phyloP scores from a whole-genome alignment of 805 yeast genomes.

The Candida coleopterorum region DNA sequence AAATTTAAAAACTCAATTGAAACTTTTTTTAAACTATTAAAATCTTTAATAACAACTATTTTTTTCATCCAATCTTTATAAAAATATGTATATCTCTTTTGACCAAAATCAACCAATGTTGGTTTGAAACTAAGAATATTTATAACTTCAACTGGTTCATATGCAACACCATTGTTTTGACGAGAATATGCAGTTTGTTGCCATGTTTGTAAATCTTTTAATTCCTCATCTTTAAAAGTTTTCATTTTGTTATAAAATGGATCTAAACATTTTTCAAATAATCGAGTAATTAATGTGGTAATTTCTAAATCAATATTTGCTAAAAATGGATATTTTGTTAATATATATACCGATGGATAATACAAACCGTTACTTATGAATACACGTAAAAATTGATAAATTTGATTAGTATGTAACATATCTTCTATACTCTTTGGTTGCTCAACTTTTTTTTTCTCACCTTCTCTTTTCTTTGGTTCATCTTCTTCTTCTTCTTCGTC shows the following conservation, averaged over 20 bases:
- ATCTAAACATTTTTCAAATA: constrained; percentile 44
- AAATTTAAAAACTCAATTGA: constrained; percentile 49
- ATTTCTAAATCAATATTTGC: constrained; percentile 50
- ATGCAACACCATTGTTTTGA: constrained; percentile 21
- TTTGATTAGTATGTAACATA: constrained; percentile 18
- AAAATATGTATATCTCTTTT: constrained; percentile 34
- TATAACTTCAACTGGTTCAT: constrained; percentile 19
- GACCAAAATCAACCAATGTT: constrained; percentile 16
- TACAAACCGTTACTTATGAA: constrained; percentile 58
- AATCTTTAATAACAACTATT: constrained; percentile 31
- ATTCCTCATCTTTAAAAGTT: constrained; percentile 16
- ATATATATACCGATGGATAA: constrained; percentile 54
- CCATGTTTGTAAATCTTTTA: constrained; percentile 17
- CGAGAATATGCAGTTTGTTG: constrained; percentile 21
- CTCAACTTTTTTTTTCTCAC: constrained; percentile 4
- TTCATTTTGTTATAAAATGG: constrained; percentile 39
- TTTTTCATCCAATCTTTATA: constrained; percentile 45
- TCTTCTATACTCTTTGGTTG: constrained; percentile 10
- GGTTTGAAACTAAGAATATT: constrained; percentile 30
- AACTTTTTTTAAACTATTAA: constrained; percentile 43
- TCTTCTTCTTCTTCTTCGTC: constrained; percentile 42
- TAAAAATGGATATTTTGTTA: constrained; percentile 59
- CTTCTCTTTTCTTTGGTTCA: constrained; percentile 8
- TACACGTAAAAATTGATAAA: constrained; percentile 42
- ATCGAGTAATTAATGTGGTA: constrained; percentile 42